Percentiles rank a stretch among this genome's conserved stretches.
Conservation (phyloP, 2,329 filamentous ascomycete genomes). For the Xylaria sp. region DNA sequence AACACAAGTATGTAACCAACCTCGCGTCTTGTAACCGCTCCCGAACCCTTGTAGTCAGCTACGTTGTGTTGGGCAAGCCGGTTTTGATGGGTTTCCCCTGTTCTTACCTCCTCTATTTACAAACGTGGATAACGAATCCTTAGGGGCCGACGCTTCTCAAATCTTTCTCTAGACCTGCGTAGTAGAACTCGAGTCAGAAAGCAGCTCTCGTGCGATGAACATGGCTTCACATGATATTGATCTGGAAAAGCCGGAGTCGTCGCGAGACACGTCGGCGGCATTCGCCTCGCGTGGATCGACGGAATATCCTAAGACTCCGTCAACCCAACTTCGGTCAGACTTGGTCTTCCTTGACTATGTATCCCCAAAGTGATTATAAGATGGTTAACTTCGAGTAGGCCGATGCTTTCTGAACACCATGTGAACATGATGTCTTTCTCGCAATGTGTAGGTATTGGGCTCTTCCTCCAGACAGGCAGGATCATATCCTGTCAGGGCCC, state of each 20-base stretch:
- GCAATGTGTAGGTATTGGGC: slow-evolving; percentile 51
- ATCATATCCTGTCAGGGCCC: slow-evolving; percentile 52
- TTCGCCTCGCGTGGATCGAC: background rate
- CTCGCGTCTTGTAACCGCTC: background rate
- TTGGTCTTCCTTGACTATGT: background rate
- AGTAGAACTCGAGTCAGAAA: background rate
- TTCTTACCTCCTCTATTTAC: background rate
- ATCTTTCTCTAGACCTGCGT: background rate
- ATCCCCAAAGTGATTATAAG: background rate
- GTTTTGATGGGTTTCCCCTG: background rate
- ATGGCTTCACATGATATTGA: slow-evolving; percentile 15
- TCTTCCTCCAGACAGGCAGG: slow-evolving; percentile 53
- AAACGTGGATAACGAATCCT: too few species aligned
- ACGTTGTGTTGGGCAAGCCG: background rate
- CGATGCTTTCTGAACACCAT: slow-evolving; percentile 22
- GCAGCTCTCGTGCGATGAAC: background rate
- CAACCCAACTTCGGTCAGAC: slow-evolving; percentile 23
- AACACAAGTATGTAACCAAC: background rate
- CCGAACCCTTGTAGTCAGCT: background rate
- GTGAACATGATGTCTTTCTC: slow-evolving; percentile 50
- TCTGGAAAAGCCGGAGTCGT: slow-evolving; percentile 10
- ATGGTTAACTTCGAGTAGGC: slow-evolving; percentile 7
- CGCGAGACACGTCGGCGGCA: slow-evolving; percentile 5
- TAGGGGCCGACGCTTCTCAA: background rate
- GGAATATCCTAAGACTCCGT: slow-evolving; percentile 17